Evolutionary conservation across 148 eudicot genomes (phyloP).

Genomic region (Gaultheria prostrata): DNA sequence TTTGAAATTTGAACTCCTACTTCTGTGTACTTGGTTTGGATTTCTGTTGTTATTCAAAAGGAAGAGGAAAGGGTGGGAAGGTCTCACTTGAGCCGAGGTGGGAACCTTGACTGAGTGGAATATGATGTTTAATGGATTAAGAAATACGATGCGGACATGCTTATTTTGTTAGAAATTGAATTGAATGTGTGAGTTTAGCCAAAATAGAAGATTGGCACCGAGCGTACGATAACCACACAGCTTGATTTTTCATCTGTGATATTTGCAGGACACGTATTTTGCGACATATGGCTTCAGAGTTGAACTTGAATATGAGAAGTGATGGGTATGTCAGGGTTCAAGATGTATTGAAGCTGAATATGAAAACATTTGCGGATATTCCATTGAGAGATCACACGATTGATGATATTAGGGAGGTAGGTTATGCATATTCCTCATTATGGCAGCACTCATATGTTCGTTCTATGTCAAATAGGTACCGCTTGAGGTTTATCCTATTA

Average conservation of each 20-base stretch:
- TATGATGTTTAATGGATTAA: neutral
- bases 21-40: neutral
- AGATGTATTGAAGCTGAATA: conserved; percentile 63
- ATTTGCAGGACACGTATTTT: conserved; percentile 63
- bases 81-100: neutral
- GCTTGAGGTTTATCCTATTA: neutral
- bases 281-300: conserved; percentile 79
- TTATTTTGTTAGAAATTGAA: neutral
- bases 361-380: conserved; percentile 65
- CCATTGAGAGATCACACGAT: conserved; percentile 72
- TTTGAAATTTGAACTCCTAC: neutral
- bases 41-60: neutral
- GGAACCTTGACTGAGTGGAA: neutral
- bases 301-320: conserved; percentile 73
- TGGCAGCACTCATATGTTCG: neutral
- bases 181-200: neutral
- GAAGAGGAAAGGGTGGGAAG: neutral
- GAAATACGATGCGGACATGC: conserved; percentile 2
- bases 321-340: conserved; percentile 88
- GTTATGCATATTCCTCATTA: conserved; percentile 17
- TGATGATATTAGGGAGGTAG: conserved; percentile 87
- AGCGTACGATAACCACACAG: neutral
- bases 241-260: neutral
- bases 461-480: neutral
- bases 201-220: neutral